Evolutionary conservation across 495 filamentous ascomycete species (phyloP), one percentile per base, ranked within the genome.

Genomic region (Aspergillus mulundensis): DNA sequence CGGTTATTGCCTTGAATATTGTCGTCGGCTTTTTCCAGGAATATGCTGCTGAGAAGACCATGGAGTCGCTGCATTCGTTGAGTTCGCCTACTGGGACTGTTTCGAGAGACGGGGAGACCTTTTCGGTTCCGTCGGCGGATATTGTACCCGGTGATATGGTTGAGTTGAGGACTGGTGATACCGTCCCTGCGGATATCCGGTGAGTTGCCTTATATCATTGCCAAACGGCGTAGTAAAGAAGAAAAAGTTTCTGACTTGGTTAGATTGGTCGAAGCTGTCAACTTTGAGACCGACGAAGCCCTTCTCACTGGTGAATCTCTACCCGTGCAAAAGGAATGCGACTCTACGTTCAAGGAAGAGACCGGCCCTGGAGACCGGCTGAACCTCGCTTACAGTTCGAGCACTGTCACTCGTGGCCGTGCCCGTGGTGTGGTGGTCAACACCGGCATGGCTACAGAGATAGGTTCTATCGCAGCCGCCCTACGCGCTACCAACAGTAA

Each of bases 111-210:
- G 79, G 80, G 0, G 69, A 78, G 52, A 75, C 73, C 54, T 49
- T 73, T 38, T 81, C 72, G 15, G 69, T 87, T 32, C 73, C 79
- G n/a, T 79, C 81, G 6, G 66, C 64, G 23, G 81, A 84, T 48
- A 72, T 84, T 43, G 82, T 87, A 0, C 81, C 79, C 4, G 84
- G 84, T 20, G 84, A 86, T 69, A 81, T 94, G 62, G 75, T 90
- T 36, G 78, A 86, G 45, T 68, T 95, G 47, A 91, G 89, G 76
- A 89, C 89, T 60, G 90, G 90, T 34, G 90, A 93, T 69, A 90
- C 87, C 1, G 80, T 93, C 3, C 90, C 90, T 15, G 90, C 90
- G 6, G 90, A 93, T 66, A 47, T 77, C 21, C 58, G 75, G 73
- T 77, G 50, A 48, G 71, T 53, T 78, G 59, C 72, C 84, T 50